A percentile compares a stretch with the other conserved stretches of the same genome.
phyloP scores from a whole-genome alignment of 2,329 filamentous ascomycete species.

The Gremmenia infestans region DNA sequence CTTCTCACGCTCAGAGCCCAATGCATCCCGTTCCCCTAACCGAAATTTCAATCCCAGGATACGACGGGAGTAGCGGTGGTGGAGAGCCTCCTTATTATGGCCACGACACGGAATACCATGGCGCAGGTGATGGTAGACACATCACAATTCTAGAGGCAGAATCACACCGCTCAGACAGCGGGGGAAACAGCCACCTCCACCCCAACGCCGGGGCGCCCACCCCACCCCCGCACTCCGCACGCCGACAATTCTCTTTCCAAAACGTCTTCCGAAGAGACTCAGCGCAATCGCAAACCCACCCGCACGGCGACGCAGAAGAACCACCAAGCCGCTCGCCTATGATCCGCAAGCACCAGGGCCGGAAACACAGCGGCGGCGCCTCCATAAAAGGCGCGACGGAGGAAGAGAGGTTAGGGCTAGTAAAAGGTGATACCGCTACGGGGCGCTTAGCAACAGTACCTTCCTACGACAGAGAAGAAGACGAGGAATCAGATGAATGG shows the following conservation, averaged over 20 bases:
- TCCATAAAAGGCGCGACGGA: conserved; percentile 59
- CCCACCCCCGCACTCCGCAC: conserved; percentile 57
- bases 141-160: conserved; percentile 42
- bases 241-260: conserved; percentile 87
- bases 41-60: conserved; percentile 49
- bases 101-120: conserved; percentile 34
- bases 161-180: conserved; percentile 14
- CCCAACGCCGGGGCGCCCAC: conserved; percentile 39
- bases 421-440: conserved; percentile 60
- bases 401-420: conserved; percentile 76
- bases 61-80: conserved; percentile 37
- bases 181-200: conserved; percentile 18
- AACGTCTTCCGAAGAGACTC: conserved; percentile 58
- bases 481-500: conserved; percentile 17
- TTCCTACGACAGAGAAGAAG: conserved; percentile 19
- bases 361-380: conserved; percentile 34
- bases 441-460: conserved; percentile 13
- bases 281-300: conserved; percentile 4
- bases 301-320: conserved; percentile 11
- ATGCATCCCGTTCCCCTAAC: conserved; percentile 60
- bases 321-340: conserved; percentile 32
- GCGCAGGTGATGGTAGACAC: conserved; percentile 34
- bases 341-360: conserved; percentile 33
- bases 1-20: conserved; percentile 43
- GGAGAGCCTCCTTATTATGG: conserved; percentile 36